A percentile compares a stretch with the other conserved stretches of the same genome.
Evolutionary conservation across 75 land plant species (phyloP).

Genomic region (Sequoia sempervirens): DNA sequence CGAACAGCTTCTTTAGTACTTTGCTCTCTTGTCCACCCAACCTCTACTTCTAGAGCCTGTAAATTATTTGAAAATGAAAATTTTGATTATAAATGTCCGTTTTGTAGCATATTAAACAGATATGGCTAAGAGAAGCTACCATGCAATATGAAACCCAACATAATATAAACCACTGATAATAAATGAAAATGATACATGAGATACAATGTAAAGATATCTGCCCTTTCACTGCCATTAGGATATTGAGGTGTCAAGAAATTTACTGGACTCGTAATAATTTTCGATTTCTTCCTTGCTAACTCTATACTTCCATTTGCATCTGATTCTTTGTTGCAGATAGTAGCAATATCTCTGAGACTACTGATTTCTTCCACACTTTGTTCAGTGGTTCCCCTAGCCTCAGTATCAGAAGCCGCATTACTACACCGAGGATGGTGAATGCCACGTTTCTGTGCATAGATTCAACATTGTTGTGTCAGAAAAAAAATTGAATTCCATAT

Average conservation of each 20-base stretch:
- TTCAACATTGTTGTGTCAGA: background rate
- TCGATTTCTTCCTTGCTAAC: conserved; percentile 1
- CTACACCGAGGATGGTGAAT: background rate
- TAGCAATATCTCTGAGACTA: background rate
- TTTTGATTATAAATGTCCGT: background rate
- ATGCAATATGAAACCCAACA: background rate
- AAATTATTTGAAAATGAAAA: background rate
- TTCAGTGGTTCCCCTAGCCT: background rate
- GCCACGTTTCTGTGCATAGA: background rate
- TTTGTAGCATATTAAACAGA: background rate
- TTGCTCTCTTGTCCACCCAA: background rate
- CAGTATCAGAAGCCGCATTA: background rate
- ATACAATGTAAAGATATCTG: background rate
- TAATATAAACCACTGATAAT: background rate
- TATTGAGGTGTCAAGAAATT: background rate
- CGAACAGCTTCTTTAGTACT: background rate
- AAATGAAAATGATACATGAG: background rate
- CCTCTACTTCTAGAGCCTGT: background rate
- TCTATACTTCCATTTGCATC: background rate
- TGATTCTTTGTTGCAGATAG: background rate
- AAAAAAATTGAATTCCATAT: background rate
- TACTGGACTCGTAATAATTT: background rate
- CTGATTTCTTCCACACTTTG: background rate
- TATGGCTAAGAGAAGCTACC: background rate
- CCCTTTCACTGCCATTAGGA: background rate